Percentiles rank a stretch among this genome's conserved stretches.
Conservation (phyloP, 257 asterid species). For the Salvia splendens region DNA sequence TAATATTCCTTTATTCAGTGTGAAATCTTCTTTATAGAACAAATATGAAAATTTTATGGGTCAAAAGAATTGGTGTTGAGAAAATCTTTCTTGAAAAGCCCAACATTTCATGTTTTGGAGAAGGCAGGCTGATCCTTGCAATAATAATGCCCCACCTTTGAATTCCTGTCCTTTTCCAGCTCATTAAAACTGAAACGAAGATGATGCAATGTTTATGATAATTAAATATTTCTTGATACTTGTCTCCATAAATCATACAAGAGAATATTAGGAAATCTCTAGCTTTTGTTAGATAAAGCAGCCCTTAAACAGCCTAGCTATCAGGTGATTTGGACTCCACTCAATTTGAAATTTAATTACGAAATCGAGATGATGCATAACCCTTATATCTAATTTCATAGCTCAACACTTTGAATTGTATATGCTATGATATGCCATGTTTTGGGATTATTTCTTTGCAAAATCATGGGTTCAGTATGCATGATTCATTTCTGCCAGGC, state of each 20-base stretch:
- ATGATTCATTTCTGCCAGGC: too few relatives aligned
- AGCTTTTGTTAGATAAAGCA: slow-evolving; percentile 8
- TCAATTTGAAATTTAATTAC: not conserved
- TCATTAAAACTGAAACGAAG: slow-evolving; percentile 17
- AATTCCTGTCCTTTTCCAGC: slow-evolving; percentile 51
- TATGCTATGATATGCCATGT: too few relatives aligned
- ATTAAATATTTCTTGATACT: not conserved
- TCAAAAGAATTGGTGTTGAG: slow-evolving; percentile 30
- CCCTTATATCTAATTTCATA: too few relatives aligned
- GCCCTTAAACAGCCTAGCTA: not conserved
- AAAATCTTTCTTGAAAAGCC: slow-evolving; percentile 48
- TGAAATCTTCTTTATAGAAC: slow-evolving; percentile 26
- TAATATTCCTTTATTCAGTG: slow-evolving; percentile 12
- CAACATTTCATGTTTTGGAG: slow-evolving; percentile 37
- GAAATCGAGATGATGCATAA: too few relatives aligned
- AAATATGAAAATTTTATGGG: slow-evolving; percentile 20
- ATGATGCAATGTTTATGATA: slow-evolving; percentile 10
- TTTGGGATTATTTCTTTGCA: too few relatives aligned
- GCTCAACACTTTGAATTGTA: too few relatives aligned
- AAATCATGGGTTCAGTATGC: too few relatives aligned
- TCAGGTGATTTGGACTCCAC: slow-evolving; percentile 25
- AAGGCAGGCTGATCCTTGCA: slow-evolving; percentile 41
- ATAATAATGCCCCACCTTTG: slow-evolving; percentile 57
- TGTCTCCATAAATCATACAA: not conserved
- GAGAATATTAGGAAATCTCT: not conserved